These are phyloP conservation scores for Bombardia bombarda DNA, from an alignment of 495 filamentous ascomycete genomes.

Conservation along the genomic window DNA sequence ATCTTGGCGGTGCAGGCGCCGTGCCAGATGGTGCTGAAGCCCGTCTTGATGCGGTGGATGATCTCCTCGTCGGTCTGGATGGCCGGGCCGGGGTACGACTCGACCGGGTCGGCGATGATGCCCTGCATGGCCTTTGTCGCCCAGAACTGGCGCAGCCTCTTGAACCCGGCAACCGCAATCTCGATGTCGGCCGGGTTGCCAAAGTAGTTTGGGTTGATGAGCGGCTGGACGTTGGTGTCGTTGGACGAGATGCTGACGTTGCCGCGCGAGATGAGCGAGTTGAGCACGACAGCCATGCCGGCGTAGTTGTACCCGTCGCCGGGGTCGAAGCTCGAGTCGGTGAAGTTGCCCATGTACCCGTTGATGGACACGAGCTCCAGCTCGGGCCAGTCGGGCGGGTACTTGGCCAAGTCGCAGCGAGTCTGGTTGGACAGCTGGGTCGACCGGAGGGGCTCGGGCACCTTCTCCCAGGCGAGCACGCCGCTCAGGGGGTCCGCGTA, in stretches of 20 bases:
- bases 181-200: slow-evolving; percentile 36
- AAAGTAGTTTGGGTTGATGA: slow-evolving; percentile 41
- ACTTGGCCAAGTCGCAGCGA: slow-evolving; percentile 32
- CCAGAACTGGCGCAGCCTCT: slow-evolving; percentile 31
- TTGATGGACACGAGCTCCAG: slow-evolving; percentile 40
- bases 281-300: slow-evolving; percentile 27
- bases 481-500: slow-evolving; percentile 36
- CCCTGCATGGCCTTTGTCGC: slow-evolving; percentile 7
- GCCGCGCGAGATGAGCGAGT: slow-evolving; percentile 45
- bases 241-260: slow-evolving; percentile 43
- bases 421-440: slow-evolving; percentile 22
- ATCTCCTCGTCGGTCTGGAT: slow-evolving; percentile 42
- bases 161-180: slow-evolving; percentile 36
- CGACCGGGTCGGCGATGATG: slow-evolving; percentile 24
- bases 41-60: slow-evolving; percentile 29
- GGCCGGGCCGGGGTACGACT: slow-evolving; percentile 22
- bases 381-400: slow-evolving; percentile 51
- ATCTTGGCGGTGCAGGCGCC: slow-evolving; percentile 45
- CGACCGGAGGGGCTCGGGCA: not conserved
- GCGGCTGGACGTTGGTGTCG: slow-evolving; percentile 32
- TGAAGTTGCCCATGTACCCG: slow-evolving; percentile 29
- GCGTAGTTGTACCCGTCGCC: too few relatives aligned
- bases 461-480: slow-evolving; percentile 25
- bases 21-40: slow-evolving; percentile 41
- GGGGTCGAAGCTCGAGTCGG: slow-evolving; percentile 35